phyloP scores from a whole-genome alignment of 768 basidiomycete species.

The Pleurotus ostreatus region DNA sequence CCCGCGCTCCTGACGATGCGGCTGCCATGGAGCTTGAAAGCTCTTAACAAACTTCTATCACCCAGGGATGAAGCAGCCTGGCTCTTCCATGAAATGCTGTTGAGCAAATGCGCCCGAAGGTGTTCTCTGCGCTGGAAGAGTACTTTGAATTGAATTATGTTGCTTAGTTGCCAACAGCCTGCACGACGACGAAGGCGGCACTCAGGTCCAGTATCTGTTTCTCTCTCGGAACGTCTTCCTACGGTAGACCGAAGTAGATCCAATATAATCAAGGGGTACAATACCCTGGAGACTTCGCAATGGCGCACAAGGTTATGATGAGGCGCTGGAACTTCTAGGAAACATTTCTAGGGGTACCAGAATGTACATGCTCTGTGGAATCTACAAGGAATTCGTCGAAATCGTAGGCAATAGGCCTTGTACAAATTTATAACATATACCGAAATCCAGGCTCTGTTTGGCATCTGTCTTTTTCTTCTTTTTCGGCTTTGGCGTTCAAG shows the following conservation, averaged over 20 bases:
- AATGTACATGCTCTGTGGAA: background rate
- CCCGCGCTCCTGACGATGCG: background rate
- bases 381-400: background rate
- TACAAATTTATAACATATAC: background rate
- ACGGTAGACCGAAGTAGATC: background rate
- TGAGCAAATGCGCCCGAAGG: too few species aligned
- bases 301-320: too few species aligned
- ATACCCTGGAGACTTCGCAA: too few species aligned
- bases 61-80: background rate
- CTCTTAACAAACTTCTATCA: background rate
- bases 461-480: slow-evolving; percentile 2
- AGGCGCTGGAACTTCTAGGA: background rate
- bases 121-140: too few species aligned
- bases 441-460: slow-evolving; percentile 5
- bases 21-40: background rate
- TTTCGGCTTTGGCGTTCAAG: slow-evolving; percentile 26
- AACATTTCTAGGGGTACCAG: background rate
- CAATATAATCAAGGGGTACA: too few species aligned
- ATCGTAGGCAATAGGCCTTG: background rate
- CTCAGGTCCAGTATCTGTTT: background rate
- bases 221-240: background rate
- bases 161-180: background rate
- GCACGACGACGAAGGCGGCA: background rate
- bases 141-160: too few species aligned
- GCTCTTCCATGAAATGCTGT: background rate